Evolutionary conservation across 192 early-diverging fungal species (phyloP).

Genomic region (Rhizophlyctis rosea): DNA sequence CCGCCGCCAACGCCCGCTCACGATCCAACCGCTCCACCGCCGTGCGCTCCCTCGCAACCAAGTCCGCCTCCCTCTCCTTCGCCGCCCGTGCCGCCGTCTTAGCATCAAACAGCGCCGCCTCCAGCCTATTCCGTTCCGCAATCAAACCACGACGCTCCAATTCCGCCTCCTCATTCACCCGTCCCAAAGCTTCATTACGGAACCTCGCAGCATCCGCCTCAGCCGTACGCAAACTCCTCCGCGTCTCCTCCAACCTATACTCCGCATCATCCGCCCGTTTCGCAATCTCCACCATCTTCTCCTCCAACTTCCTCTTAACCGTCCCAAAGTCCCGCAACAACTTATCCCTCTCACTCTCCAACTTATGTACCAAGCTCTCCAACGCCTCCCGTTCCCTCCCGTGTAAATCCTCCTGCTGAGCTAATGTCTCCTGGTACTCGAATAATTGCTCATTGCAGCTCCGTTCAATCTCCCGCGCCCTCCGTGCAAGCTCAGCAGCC

Average conservation of each 20-base stretch:
- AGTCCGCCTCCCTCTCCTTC: neutral
- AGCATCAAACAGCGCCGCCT: neutral
- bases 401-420: constrained; percentile 39
- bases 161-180: neutral
- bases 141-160: neutral
- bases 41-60: neutral
- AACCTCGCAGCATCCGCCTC: neutral
- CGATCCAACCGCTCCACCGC: neutral
- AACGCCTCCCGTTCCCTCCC: constrained; percentile 29
- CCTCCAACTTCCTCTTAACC: constrained; percentile 23
- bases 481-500: constrained; percentile 2
- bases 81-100: neutral
- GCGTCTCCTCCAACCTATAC: constrained; percentile 1
- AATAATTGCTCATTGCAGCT: constrained; percentile 29
- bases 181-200: neutral
- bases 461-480: constrained; percentile 3
- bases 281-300: constrained; percentile 2
- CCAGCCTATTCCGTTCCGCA: neutral
- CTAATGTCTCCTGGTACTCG: constrained; percentile 38
- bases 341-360: constrained; percentile 39
- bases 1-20: neutral
- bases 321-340: constrained; percentile 22
- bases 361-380: constrained; percentile 29
- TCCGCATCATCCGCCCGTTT: neutral
- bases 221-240: constrained; percentile 5